Evolutionary conservation across 2,329 filamentous ascomycete genomes (phyloP), one percentile per base, ranked within the genome.

Genomic region (Aspergillus sp.): DNA sequence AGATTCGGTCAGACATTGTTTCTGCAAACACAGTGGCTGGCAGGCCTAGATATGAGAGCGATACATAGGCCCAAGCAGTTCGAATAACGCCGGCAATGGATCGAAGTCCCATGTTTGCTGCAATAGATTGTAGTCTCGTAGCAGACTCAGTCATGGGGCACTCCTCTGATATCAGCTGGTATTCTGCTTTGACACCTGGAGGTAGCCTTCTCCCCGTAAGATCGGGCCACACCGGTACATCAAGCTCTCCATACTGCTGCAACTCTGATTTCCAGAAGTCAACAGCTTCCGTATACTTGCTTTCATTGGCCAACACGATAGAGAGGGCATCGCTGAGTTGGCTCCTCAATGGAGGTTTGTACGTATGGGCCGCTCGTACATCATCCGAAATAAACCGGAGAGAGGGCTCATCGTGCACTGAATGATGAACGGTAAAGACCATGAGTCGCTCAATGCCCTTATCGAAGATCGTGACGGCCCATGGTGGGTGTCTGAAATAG

Each of bases 351-450:
- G 69, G 63, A 8, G 65, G 63, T 48, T 66, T 68, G 45, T 62
- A 60, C 2, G 51, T 55, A 54, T 75, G 75, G 5, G 69, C 67
- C 3, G 60, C 59, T 9, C 63, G 61, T 19, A 76, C 62, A 55
- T 75, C 72, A 22, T 66, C 62, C 30, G 71, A 57, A 3, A 77
- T 69, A 7, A 70, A 67, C n/a, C 65, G 59, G 4, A 77, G 66
- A 7, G 73, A 74, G 23, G 70, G 69, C 1, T 70, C 74, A 60
- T 77, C 74, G 25, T 74, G 71, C 19, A 77, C 65, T 2, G 73
- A 69, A 62, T 77, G 74, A 41, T 77, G 74, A 13, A 77, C 69
- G 4, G 72, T 77, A 17, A 80, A 49, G 54, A 80, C 72, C 74
- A 80, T 73, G 6, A 68, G 54, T 19, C 54, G 55, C 8, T 68